Conservation (phyloP, 2,329 filamentous ascomycete genomes). For the Beauveria scarabaeidicola region DNA sequence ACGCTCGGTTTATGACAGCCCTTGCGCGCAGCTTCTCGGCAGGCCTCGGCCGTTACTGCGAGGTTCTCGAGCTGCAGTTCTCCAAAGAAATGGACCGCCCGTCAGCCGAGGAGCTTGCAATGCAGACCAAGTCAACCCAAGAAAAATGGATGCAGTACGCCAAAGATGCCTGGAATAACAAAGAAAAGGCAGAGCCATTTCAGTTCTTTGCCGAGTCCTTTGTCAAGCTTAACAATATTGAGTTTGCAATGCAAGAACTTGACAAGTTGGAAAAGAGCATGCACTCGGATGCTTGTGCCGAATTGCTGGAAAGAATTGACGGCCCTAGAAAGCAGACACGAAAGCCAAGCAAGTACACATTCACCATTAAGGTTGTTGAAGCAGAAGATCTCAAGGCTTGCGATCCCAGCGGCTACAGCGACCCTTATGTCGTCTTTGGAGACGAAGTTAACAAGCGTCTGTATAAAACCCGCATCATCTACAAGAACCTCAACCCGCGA, state of each 20-base stretch:
- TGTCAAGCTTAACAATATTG: conserved; percentile 95
- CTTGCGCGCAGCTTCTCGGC: conserved; percentile 76
- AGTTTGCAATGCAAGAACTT: conserved; percentile 85
- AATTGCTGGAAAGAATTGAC: conserved; percentile 65
- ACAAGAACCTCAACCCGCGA: conserved; percentile 80
- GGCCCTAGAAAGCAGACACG: conserved; percentile 58
- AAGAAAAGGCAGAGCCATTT: conserved; percentile 91
- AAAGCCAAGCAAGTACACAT: conserved; percentile 82
- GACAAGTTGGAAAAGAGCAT: conserved; percentile 84
- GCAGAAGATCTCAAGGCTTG: conserved; percentile 97
- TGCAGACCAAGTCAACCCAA: conserved; percentile 69
- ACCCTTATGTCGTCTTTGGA: conserved; percentile 93
- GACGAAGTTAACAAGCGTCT: conserved; percentile 97
- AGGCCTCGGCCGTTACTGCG: conserved; percentile 83
- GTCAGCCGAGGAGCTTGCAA: conserved; percentile 77
- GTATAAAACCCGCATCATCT: conserved; percentile 87
- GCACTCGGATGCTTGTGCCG: conserved; percentile 85
- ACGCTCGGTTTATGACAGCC: conserved; percentile 95
- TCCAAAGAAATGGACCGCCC: conserved; percentile 86
- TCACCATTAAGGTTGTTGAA: conserved; percentile 97
- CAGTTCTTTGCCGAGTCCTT: conserved; percentile 96
- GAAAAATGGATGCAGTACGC: conserved; percentile 91
- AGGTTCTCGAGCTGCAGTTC: conserved; percentile 79
- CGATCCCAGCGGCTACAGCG: conserved; percentile 86
- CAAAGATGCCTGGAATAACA: conserved; percentile 85